Evolutionary conservation across 257 asterid genomes (phyloP), one percentile per base, ranked within the genome.

Genomic region (Lantana camara): DNA sequence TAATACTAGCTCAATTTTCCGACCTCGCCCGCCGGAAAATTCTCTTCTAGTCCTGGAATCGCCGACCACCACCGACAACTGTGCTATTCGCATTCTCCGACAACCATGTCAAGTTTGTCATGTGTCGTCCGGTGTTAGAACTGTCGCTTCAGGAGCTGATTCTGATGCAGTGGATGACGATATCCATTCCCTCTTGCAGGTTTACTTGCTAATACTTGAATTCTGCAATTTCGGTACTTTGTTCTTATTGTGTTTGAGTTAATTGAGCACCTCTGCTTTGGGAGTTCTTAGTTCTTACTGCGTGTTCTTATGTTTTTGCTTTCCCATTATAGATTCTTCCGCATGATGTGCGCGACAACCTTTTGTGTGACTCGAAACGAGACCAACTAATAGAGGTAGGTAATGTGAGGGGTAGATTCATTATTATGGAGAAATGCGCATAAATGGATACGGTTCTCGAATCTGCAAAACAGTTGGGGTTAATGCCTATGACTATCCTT

Each of bases 301-400:
- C 21, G 51, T 44, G 4, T n/a, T 12, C 41, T 23, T 23, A n/a
- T 12, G 14, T 58, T 14, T 60, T 50, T 19, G 16, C 64, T n/a
- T n/a, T n/a, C n/a, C 67, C 27, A 16, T 54, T 4, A 10, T 79
- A 89, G 95, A 82, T 86, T 76, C 84, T 89, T 45, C 96, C 96
- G n/a, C 47, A 42, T 59, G 95, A 89, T 78, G 66, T 89, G 78
- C 76, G 84, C 41, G 78, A 82, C 42, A 54, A 21, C 34, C 80
- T 89, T 56, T 46, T 73, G 66, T 49, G 58, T 42, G 74, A 80
- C 76, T 64, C 85, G 24, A 77, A 64, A 51, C 70, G 52, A 48
- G 79, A 76, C 70, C 77, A 78, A 29, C 83, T 86, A 54, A 22
- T 84, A 55, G 92, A 89, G 96, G 96, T 89, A 60, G 34, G 41